These are phyloP conservation scores for Hypoxylon perforatum DNA, from an alignment of 495 filamentous ascomycete species.

Conservation along the genomic window DNA sequence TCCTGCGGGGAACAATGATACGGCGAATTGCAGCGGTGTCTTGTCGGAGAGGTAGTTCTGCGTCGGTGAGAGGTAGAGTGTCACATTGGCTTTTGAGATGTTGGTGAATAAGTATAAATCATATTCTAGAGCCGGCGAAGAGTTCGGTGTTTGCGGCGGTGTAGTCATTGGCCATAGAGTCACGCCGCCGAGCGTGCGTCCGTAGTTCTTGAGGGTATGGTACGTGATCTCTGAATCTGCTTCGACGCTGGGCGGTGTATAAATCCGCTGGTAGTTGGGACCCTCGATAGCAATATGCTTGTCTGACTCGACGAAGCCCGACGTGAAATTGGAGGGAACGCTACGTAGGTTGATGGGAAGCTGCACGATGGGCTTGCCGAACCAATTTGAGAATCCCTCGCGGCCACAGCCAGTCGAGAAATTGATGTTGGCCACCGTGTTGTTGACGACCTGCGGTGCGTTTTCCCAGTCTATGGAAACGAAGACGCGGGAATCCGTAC, in stretches of 20 bases:
- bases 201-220: slow-evolving; percentile 64
- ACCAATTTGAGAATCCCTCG: slow-evolving; percentile 55
- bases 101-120: slow-evolving; percentile 72
- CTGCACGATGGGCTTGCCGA: slow-evolving; percentile 61
- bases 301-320: slow-evolving; percentile 74
- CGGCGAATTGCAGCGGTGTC: slow-evolving; percentile 68
- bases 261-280: slow-evolving; percentile 60
- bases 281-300: slow-evolving; percentile 70
- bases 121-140: slow-evolving; percentile 70
- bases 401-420: slow-evolving; percentile 67
- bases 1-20: slow-evolving; percentile 60
- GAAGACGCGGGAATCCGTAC: slow-evolving; percentile 66
- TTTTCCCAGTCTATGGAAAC: slow-evolving; percentile 71
- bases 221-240: slow-evolving; percentile 59
- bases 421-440: slow-evolving; percentile 63
- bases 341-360: slow-evolving; percentile 67
- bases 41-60: slow-evolving; percentile 71
- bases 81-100: slow-evolving; percentile 65
- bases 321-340: slow-evolving; percentile 64
- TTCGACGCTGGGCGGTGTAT: slow-evolving; percentile 49
- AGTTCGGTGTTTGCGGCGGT: slow-evolving; percentile 56
- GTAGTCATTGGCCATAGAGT: slow-evolving; percentile 65
- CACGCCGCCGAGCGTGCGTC: slow-evolving; percentile 68
- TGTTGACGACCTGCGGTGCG: slow-evolving; percentile 61
- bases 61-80: slow-evolving; percentile 67